A percentile compares a stretch with the other conserved stretches of the same genome.
phyloP scores from a whole-genome alignment of 2,329 filamentous ascomycete genomes.

The Fusarium brevicatenulatum region DNA sequence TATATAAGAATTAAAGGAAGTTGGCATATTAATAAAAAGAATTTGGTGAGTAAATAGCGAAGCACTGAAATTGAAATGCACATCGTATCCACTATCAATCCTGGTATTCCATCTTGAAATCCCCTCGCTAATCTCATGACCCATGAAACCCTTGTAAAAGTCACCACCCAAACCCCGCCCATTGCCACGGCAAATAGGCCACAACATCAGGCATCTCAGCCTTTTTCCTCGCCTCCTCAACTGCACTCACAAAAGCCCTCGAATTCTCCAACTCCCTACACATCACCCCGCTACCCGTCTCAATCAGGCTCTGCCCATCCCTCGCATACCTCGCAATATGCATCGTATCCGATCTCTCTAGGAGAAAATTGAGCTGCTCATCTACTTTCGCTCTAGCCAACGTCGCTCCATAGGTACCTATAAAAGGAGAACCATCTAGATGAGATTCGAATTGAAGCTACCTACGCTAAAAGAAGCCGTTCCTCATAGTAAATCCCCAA shows the following conservation, averaged over 20 bases:
- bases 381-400: neutral
- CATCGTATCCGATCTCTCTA: neutral
- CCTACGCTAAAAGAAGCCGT: neutral
- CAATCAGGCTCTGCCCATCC: neutral
- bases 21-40: too few relatives aligned
- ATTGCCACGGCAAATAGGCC: neutral
- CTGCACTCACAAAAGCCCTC: neutral
- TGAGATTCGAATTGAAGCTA: neutral
- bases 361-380: neutral
- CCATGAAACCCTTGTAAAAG: neutral
- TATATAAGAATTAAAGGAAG: too few relatives aligned
- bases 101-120: neutral
- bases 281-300: neutral
- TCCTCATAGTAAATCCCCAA: accelerated
- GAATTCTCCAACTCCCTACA: neutral
- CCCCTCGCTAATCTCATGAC: neutral
- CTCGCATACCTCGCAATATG: neutral
- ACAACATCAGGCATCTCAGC: neutral
- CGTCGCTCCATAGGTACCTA: neutral
- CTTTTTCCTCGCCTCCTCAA: neutral
- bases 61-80: neutral
- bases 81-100: neutral
- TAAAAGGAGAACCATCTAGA: accelerated
- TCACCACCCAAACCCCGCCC: neutral
- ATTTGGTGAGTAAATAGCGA: too few relatives aligned